Percentiles rank a stretch among this genome's conserved stretches.
Evolutionary conservation across 1,139 yeast species (phyloP).

Genomic region (Protomyces inundatus): DNA sequence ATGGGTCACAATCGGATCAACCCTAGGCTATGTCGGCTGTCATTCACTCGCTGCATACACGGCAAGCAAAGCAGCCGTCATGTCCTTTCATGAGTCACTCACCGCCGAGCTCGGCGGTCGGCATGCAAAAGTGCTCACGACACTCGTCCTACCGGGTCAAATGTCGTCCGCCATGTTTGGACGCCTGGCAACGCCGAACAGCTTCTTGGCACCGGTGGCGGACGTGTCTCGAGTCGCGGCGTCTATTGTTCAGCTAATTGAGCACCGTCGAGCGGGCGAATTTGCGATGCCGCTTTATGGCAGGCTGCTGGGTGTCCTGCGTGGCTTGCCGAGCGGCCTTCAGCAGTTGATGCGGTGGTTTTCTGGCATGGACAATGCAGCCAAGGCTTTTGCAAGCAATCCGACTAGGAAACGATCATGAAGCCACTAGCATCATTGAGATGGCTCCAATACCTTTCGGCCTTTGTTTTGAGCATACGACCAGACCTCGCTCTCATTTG

Average conservation of each 20-base stretch:
- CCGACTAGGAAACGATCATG: too few species aligned
- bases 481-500: too few species aligned
- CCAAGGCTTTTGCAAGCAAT: neutral
- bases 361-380: constrained; percentile 57
- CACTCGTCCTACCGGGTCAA: constrained; percentile 84
- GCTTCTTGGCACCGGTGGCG: constrained; percentile 71
- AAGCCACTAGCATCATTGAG: too few species aligned
- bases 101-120: constrained; percentile 64
- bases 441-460: too few species aligned
- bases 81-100: constrained; percentile 77
- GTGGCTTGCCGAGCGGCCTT: constrained; percentile 69
- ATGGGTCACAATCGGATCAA: constrained; percentile 74
- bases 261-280: constrained; percentile 61
- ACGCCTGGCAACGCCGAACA: constrained; percentile 66
- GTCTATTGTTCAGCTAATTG: constrained; percentile 53
- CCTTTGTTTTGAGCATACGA: too few species aligned
- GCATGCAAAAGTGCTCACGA: constrained; percentile 58
- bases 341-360: constrained; percentile 50
- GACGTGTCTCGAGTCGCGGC: constrained; percentile 62
- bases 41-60: constrained; percentile 58
- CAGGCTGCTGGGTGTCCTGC: constrained; percentile 60
- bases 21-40: constrained; percentile 53
- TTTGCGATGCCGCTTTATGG: constrained; percentile 72
- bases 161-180: constrained; percentile 65
- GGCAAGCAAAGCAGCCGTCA: constrained; percentile 79